Evolutionary conservation across 2,329 filamentous ascomycete species (phyloP).

Genomic region (Aspergillus sp.): DNA sequence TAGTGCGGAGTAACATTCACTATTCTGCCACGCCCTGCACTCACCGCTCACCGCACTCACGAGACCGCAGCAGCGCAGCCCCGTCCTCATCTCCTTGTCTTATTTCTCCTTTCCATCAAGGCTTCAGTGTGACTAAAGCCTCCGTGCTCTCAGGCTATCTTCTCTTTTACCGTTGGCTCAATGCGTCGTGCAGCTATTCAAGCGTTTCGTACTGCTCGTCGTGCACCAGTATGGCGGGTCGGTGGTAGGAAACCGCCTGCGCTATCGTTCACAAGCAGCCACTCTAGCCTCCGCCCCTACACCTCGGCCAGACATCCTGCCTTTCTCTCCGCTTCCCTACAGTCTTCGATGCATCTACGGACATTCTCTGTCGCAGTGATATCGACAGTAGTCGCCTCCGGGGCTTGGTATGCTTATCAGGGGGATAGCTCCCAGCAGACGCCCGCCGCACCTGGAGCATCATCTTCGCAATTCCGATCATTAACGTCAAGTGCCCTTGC

Average conservation of each 20-base stretch:
- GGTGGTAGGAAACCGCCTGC: constrained; percentile 40
- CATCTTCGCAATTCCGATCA: constrained; percentile 29
- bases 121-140: constrained; percentile 17
- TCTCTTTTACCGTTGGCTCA: constrained; percentile 27
- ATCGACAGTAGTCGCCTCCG: constrained; percentile 52
- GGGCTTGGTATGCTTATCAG: constrained; percentile 56
- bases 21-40: neutral
- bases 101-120: constrained; percentile 7
- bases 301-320: constrained; percentile 41
- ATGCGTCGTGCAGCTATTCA: constrained; percentile 55
- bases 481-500: constrained; percentile 36
- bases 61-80: neutral
- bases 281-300: constrained; percentile 41
- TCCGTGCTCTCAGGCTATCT: constrained; percentile 6
- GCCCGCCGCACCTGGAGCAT: constrained; percentile 29
- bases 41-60: neutral
- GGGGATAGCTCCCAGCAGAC: constrained; percentile 36
- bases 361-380: constrained; percentile 54
- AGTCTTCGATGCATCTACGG: constrained; percentile 55
- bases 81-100: constrained; percentile 6
- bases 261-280: constrained; percentile 43
- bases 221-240: constrained; percentile 50
- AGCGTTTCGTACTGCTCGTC: constrained; percentile 53
- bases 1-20: constrained; percentile 26
- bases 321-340: constrained; percentile 40